Evolutionary conservation across 805 yeast genomes (phyloP).

Genomic region (Ogataea trehaloabstinens): DNA sequence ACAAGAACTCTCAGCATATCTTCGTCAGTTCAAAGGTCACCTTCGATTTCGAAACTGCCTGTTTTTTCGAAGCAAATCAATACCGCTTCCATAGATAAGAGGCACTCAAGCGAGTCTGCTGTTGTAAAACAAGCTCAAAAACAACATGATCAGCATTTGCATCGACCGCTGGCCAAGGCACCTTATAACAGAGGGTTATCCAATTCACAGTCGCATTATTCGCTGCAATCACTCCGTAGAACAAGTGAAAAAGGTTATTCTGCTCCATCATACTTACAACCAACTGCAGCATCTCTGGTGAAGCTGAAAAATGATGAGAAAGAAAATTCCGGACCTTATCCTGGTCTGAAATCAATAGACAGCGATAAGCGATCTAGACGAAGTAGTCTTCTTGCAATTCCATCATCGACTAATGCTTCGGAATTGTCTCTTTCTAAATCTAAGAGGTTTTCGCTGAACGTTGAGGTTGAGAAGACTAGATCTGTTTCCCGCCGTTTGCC

Average conservation of each 20-base stretch:
- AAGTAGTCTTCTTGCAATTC: constrained; percentile 5
- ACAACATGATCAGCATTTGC: constrained; percentile 5
- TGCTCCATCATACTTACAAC: constrained; percentile 21
- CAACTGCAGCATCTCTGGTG: constrained; percentile 19
- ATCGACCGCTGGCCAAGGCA: constrained; percentile 1
- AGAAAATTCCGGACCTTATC: constrained; percentile 14
- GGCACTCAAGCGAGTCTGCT: constrained; percentile 15
- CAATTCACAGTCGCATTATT: constrained; percentile 2
- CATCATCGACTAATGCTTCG: constrained; percentile 1
- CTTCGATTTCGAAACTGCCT: constrained; percentile 16
- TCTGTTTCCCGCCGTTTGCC: neutral
- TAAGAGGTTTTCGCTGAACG: constrained; percentile 2
- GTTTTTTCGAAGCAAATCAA: constrained; percentile 5
- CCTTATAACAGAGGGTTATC: constrained; percentile 8
- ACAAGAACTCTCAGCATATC: constrained; percentile 9
- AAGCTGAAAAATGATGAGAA: constrained; percentile 12
- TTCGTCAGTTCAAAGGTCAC: constrained; percentile 5
- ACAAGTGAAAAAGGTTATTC: constrained; percentile 5
- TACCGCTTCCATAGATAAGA: constrained; percentile 3
- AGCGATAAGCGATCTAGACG: constrained; percentile 1
- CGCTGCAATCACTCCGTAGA: constrained; percentile 1
- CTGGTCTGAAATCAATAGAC: neutral
- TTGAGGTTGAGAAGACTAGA: neutral
- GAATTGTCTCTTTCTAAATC: constrained; percentile 5
- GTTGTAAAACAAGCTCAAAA: constrained; percentile 3